Base-by-base conservation (phyloP, 2,329 filamentous ascomycete genomes). In the Nemania sp. region DNA sequence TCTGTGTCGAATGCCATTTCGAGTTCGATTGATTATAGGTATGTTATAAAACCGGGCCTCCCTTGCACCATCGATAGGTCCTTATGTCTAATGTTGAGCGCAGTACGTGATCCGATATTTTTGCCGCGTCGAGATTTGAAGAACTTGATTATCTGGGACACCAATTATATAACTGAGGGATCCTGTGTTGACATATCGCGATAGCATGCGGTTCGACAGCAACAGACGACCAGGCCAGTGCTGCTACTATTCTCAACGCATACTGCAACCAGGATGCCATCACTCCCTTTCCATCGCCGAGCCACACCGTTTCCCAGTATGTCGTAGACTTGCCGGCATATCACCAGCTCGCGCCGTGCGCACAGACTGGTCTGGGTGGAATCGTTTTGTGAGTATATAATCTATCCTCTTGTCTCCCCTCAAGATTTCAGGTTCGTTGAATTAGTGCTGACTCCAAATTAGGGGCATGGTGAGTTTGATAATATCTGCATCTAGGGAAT, bases 321-420 rank as follows among this genome's bases (percentile, higher is more conserved):
- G 76, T 82, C 39, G 80, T 77, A 11, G 80, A 83, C 54, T 64
- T 82, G 1, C 65, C 77, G 2, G 72, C 73, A 42, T 71, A 70
- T 42, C 61, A 66, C 2, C 68, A 75, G 14, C 70, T 80, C 43
- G 75, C 76, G 9, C 72, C 72, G 2, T 80, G 77, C 53, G 77
- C 75, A 2, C 60, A 66, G 60, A 62, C 63, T 59, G 72, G 69
- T 22, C 22, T 81, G 51, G 64, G 64, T 44, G 65, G 73, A 59
- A 65, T 72, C n/a, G 60, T 82, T 24, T 51, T 64, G 68, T 71
- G 61, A 61, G 73, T 73, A 20, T 24, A 14, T 2, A 49, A 26
- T 15, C 17, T 28, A 3, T 9, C 17, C 11, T 23, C 7, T 30
- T 28, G 6, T 54, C 14, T 48, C 49, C 15, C 54, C 26, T 49